Evolutionary conservation across 2,329 filamentous ascomycete genomes (phyloP).

Genomic region (Sporothrix schenckii): DNA sequence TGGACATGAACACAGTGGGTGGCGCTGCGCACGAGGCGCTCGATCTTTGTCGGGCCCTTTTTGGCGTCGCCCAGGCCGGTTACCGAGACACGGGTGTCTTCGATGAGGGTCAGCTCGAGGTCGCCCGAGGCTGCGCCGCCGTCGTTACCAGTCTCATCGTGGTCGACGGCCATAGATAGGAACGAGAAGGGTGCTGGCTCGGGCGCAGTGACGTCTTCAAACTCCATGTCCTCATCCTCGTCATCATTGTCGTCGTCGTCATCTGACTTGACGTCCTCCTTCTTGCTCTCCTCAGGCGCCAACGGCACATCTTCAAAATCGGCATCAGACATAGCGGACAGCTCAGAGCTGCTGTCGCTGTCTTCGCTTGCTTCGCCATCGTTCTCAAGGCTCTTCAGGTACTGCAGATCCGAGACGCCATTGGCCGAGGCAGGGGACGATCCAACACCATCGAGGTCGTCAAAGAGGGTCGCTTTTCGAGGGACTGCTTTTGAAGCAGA

Average conservation of each 20-base stretch:
- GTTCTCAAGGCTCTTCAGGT: conserved; percentile 36
- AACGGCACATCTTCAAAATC: conserved; percentile 59
- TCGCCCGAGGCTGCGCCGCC: conserved; percentile 62
- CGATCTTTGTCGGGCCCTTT: conserved; percentile 83
- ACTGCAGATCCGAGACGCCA: conserved; percentile 47
- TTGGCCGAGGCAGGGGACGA: conserved; percentile 50
- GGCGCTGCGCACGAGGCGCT: conserved; percentile 73
- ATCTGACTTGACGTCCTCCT: conserved; percentile 12
- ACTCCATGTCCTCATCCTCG: conserved; percentile 62
- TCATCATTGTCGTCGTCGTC: conserved; percentile 40
- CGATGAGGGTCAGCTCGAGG: conserved; percentile 71
- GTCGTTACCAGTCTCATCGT: background rate
- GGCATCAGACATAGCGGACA: conserved; percentile 59
- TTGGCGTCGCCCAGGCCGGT: conserved; percentile 62
- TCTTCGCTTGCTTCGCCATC: conserved; percentile 37
- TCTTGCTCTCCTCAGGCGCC: conserved; percentile 45
- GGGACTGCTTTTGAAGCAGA: conserved; percentile 38
- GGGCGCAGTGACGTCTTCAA: conserved; percentile 59
- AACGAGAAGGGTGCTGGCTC: conserved; percentile 39
- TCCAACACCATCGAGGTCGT: conserved; percentile 59
- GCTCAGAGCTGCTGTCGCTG: conserved; percentile 52
- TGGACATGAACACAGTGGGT: conserved; percentile 91
- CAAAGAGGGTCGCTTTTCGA: conserved; percentile 62
- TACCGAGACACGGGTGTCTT: conserved; percentile 61
- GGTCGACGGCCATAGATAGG: conserved; percentile 40